Conservation (phyloP, 2,329 filamentous ascomycete species). For the Fusarium dimerum region DNA sequence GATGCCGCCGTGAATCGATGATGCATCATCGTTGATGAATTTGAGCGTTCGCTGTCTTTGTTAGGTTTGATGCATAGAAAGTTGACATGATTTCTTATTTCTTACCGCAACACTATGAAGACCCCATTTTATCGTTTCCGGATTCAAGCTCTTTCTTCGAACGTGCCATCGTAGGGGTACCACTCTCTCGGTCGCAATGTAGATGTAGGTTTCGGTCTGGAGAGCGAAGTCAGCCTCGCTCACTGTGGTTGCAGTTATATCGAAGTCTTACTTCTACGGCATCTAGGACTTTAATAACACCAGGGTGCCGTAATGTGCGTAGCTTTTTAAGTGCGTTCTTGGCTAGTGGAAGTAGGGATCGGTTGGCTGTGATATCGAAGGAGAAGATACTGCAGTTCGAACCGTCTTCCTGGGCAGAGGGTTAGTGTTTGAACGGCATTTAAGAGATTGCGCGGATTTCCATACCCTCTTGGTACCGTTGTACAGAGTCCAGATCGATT, state of each 20-base stretch:
- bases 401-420: conserved; percentile 72
- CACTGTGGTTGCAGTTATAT: conserved; percentile 2
- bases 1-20: conserved; percentile 86
- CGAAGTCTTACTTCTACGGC: conserved; percentile 74
- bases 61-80: conserved; percentile 18
- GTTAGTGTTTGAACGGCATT: not conserved
- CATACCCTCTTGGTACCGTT: conserved; percentile 88
- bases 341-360: conserved; percentile 78
- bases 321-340: conserved; percentile 94
- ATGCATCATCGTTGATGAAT: conserved; percentile 92
- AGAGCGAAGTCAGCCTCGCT: conserved; percentile 23
- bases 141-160: conserved; percentile 80
- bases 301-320: conserved; percentile 88
- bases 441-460: conserved; percentile 1
- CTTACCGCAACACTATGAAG: conserved; percentile 79
- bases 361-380: conserved; percentile 84
- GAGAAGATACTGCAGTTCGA: conserved; percentile 96
- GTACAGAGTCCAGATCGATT: conserved; percentile 94
- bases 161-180: conserved; percentile 88
- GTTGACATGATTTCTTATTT: not conserved
- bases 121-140: conserved; percentile 97
- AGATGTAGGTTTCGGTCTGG: conserved; percentile 90
- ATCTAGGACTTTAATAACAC: conserved; percentile 90
- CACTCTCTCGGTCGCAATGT: conserved; percentile 91
- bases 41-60: conserved; percentile 76